Evolutionary conservation across 805 yeast genomes (phyloP).

Genomic region (Isabelozyma pseudorhagii): DNA sequence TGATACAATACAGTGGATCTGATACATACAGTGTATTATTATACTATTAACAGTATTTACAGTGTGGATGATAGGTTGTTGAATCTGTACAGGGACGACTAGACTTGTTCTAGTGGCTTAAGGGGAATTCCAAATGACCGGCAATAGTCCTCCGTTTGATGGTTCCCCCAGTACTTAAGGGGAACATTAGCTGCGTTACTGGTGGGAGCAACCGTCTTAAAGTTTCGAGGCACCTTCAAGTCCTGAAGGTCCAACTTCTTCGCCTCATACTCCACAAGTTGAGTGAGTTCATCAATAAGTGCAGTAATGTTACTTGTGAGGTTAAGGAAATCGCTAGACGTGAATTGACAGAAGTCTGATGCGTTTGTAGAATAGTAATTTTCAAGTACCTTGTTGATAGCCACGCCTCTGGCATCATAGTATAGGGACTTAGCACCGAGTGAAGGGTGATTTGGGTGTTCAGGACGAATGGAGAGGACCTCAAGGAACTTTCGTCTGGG

Average conservation of each 20-base stretch:
- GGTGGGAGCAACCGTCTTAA: slow-evolving; percentile 25
- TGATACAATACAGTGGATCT: not conserved
- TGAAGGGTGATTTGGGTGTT: not conserved
- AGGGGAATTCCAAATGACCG: slow-evolving; percentile 15
- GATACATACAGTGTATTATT: too few species aligned
- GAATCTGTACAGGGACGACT: too few species aligned
- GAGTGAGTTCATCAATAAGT: slow-evolving; percentile 16
- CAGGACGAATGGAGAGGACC: slow-evolving; percentile 18
- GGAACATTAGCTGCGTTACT: slow-evolving; percentile 9
- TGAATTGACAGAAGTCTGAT: not conserved
- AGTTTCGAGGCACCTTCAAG: slow-evolving; percentile 21
- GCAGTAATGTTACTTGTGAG: slow-evolving; percentile 3
- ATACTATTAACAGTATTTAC: too few species aligned
- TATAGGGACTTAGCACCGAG: slow-evolving; percentile 8
- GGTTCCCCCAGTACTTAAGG: slow-evolving; percentile 31
- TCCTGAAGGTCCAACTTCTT: slow-evolving; percentile 7
- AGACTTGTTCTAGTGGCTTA: not conserved
- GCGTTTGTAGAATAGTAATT: slow-evolving; percentile 6
- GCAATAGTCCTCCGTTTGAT: slow-evolving; percentile 35
- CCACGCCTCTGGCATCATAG: slow-evolving; percentile 31
- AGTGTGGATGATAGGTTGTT: too few species aligned
- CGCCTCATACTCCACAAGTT: slow-evolving; percentile 16
- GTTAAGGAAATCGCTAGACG: slow-evolving; percentile 10
- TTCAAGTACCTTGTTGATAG: slow-evolving; percentile 35
- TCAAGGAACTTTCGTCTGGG: slow-evolving; percentile 62